Evolutionary conservation across 257 asterid genomes (phyloP).

Genomic region (Leonotis leonurus): DNA sequence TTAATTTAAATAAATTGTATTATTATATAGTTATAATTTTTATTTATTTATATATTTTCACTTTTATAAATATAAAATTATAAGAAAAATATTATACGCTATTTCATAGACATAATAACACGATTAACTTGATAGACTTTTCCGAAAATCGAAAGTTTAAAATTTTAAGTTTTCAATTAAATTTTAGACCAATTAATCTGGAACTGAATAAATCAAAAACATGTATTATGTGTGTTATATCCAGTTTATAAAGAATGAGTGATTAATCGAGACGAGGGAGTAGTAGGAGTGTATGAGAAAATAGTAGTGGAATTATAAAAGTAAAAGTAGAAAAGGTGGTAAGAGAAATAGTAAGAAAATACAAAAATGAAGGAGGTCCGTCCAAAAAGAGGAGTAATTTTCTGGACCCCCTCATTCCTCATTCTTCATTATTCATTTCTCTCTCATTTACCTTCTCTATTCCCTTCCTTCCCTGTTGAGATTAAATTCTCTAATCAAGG

Average conservation of each 20-base stretch:
- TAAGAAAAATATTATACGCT: no score
- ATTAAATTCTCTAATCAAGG: slow-evolving; percentile 6
- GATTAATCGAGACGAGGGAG: neutral
- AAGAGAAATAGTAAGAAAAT: neutral
- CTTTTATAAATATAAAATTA: no score
- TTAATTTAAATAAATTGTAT: no score
- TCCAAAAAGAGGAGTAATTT: slow-evolving; percentile 6
- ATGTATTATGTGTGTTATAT: neutral
- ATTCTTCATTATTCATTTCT: neutral
- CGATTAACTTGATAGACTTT: no score
- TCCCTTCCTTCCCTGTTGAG: neutral
- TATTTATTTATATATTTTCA: no score
- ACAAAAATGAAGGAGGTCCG: slow-evolving; percentile 18
- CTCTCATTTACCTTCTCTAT: slow-evolving; percentile 9
- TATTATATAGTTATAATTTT: no score
- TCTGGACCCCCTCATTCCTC: neutral
- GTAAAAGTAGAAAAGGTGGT: neutral
- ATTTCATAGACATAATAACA: no score
- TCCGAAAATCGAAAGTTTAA: no score
- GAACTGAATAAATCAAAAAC: no score
- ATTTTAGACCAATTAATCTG: no score
- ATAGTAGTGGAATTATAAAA: neutral
- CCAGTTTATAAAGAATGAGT: no score
- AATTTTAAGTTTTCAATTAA: no score
- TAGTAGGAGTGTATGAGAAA: neutral